Evolutionary conservation across 352 stramenopile species (phyloP), one percentile per base, ranked within the genome.

Genomic region (Phytopythium delawarense): DNA sequence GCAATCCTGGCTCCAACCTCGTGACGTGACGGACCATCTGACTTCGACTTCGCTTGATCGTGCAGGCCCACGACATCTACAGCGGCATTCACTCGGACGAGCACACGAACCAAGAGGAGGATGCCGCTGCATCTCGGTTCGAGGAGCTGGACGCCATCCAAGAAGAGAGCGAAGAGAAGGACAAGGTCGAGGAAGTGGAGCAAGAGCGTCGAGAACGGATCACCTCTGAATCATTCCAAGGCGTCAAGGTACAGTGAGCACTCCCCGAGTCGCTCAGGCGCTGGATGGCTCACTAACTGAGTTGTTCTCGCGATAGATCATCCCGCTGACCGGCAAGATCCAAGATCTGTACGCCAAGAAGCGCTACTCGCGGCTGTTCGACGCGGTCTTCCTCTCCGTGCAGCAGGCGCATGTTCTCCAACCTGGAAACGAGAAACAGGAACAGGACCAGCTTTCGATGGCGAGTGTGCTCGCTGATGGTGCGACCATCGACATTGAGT

Each of bases 61-160:
- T 8, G 16, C 48, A 85, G 74, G 82, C 75, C 1, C 86, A 95
- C 62, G 86, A 95, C 21, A 85, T 95, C 59, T 95, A 92, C 72
- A 95, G 86, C 35, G 86, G 86, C n/a, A 90, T 95, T 39, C 39
- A 52, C 39, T 21, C 46, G 76, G 87, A 39, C 75, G 60, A 64
- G 15, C 30, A 12, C n/a, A 21, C 0, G 11, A 59, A 64, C 42
- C 30, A 58, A 46, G 18, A 65, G 59, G 32, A 34, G 66, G 59
- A 49, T 42, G n/a, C 40, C 15, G 39, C 46, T 16, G 5, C 48
- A 6, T 39, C 53, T 45, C 64, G 62, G 21, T 72, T 81, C 16
- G 64, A 74, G 59, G 72, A 84, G 37, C 52, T 81, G 0, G 44
- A 64, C 7, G 73, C 66, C 13, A 62, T 68, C 7, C 30, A 55